These are phyloP conservation scores for Thalassiosira allenii DNA, from an alignment of 352 stramenopile species.

Conservation along the genomic window DNA sequence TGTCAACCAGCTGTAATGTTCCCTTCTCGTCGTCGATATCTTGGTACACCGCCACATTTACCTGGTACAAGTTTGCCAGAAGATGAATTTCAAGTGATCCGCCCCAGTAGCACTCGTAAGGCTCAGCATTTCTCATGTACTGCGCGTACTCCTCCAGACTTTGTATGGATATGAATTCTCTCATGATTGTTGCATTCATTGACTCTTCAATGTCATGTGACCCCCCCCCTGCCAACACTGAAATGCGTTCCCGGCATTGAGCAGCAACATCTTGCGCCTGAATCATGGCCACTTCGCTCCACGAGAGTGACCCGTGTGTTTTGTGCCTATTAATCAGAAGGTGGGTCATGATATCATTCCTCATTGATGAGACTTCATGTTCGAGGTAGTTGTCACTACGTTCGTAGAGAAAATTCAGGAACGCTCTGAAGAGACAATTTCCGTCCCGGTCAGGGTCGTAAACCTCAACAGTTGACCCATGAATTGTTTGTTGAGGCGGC, in stretches of 20 bases:
- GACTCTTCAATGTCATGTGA: slow-evolving; percentile 16
- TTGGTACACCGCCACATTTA: neutral
- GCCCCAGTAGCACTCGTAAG: neutral
- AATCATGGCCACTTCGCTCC: neutral
- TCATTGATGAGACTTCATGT: neutral
- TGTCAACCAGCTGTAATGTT: no score
- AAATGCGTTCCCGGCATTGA: no score
- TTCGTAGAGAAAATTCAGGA: neutral
- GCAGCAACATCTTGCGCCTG: neutral
- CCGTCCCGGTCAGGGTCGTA: neutral
- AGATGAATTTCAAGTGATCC: neutral
- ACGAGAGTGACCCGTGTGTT: neutral
- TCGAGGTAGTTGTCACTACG: no score
- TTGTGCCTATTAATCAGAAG: neutral
- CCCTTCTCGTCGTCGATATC: neutral
- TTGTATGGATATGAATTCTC: slow-evolving; percentile 23
- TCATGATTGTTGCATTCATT: slow-evolving; percentile 22
- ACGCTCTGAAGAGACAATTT: neutral
- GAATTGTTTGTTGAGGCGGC: no score
- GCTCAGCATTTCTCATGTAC: neutral
- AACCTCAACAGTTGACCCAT: neutral
- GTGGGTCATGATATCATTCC: neutral
- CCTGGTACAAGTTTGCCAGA: neutral
- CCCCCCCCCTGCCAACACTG: no score
- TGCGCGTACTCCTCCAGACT: neutral